Evolutionary conservation across 2,329 filamentous ascomycete species (phyloP), one percentile per base, ranked within the genome.

Genomic region (Paecilomyces fulvus): DNA sequence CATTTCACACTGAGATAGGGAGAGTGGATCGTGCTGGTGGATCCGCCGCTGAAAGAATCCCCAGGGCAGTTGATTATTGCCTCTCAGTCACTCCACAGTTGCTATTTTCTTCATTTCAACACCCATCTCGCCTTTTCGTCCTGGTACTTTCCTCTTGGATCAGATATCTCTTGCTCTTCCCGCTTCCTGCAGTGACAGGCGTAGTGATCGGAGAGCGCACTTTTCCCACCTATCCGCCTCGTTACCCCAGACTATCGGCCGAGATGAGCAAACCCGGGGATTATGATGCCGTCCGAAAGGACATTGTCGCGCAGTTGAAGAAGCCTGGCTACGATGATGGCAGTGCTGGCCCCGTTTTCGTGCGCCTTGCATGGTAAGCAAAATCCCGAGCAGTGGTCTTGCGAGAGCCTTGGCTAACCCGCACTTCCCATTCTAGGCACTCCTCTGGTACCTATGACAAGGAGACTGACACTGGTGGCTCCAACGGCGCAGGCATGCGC

Each of bases 321-420:
- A 81, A 85, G 66, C 83, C 84, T 21, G 81, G 76, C 60, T 86
- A 86, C 67, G 84, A 86, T 63, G 83, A 87, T 70, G 84, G 83
- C 17, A 84, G 80, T 56, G 81, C 82, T 30, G 84, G 83, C 1
- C 84, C 83, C 0, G 80, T 86, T 0, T 79, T 86, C 53, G 82
- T 86, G 55, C 79, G 84, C 11, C 74, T 86, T 46, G 84, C 84
- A 56, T 86, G 82, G 82, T 81, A 70, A 61, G 74, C 69, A 9
- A 20, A 50, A 30, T 20, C 14, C 49, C 17, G 53, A 49, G 30
- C 9, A 25, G 25, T 17, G 12, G 11, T 53, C 21, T 48, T 37
- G n/a, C 12, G 43, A 21, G 14, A 30, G 31, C 23, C 33, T 51
- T 48, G 14, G 55, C 56, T 61, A 28, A 62, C 52, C 17, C 48